These are phyloP conservation scores for Chlamydomonas sp. DNA, from an alignment of 139 green algal genomes.

Conservation along the genomic window DNA sequence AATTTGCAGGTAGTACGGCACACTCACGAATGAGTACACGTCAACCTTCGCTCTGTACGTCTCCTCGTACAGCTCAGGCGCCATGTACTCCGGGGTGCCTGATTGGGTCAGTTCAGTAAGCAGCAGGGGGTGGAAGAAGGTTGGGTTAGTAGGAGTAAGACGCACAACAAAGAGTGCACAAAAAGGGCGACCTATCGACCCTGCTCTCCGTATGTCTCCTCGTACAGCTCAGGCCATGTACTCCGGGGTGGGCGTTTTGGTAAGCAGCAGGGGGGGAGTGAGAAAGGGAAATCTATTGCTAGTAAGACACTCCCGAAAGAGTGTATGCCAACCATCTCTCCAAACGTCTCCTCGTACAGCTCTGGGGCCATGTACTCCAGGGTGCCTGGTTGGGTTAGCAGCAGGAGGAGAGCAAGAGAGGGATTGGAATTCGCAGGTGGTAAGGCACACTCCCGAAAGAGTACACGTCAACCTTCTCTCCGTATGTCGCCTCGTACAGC, in stretches of 20 bases:
- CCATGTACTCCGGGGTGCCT: neutral
- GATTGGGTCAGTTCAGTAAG: neutral
- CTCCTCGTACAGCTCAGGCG: neutral
- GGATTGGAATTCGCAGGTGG: neutral
- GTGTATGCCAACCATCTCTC: neutral
- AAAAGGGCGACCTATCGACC: conserved; percentile 67
- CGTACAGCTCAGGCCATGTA: conserved; percentile 98
- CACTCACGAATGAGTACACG: conserved; percentile 84
- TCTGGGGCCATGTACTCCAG: neutral
- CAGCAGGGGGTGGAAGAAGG: neutral
- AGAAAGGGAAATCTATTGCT: neutral
- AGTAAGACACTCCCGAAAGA: neutral
- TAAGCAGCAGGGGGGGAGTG: neutral
- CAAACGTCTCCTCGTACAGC: neutral
- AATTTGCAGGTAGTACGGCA: neutral
- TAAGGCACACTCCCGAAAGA: no score
- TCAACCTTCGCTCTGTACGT: conserved; percentile 92
- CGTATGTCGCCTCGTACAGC: conserved; percentile 55
- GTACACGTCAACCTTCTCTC: conserved; percentile 89
- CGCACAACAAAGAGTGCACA: no score
- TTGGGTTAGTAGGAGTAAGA: no score
- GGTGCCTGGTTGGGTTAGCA: neutral
- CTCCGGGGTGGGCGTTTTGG: conserved; percentile 64
- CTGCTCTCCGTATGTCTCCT: conserved; percentile 92
- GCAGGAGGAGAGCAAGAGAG: neutral